Base-by-base conservation (phyloP, 2,329 filamentous ascomycete genomes). In the Chaetomium sp. region DNA sequence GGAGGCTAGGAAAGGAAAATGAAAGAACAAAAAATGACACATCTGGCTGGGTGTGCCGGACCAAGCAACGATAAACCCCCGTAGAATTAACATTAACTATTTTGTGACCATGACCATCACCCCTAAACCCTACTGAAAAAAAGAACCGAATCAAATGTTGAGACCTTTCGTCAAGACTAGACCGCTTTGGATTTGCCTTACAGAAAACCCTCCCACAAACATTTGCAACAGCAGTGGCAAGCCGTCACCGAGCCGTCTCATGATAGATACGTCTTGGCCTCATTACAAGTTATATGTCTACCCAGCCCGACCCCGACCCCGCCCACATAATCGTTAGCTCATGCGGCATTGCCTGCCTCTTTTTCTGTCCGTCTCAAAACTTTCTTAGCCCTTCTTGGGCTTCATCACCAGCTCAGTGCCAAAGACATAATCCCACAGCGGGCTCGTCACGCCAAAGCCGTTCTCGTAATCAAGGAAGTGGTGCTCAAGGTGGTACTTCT, bases 391-490 rank as follows among this genome's bases (percentile, higher is more conserved):
- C 49, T 58, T 55, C 54, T 61, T 57, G 55, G 70, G 66, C 70
- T 75, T 76, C 56, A 70, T 65, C 33, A 53, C 57, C 14, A 99
- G 77, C 74, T 95, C 87, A 1, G 94, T 99, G 62, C 91, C 90
- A 69, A 99, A 99, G 6, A 99, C 75, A 49, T 75, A 76, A 71
- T 99, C 94, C 94, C 94, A 99, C 78, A 99, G 96, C 62, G 86
- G 85, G 77, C 88, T 96, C 36, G 92, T 96, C 51, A 99, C 92
- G 55, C 94, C 94, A 65, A 97, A 99, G 52, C 94, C 94, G 62
- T 96, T 92, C 72, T 99, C 88, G 70, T 95, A 99, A 71, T 99
- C 94, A 59, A 94, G 89, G 72, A 96, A 99, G 75, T 99, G 94
- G 70, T 99, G 94, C 70, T 91, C 85, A 35, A 99, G 85, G 69